A percentile compares a stretch with the other conserved stretches of the same genome.
Conservation (phyloP, 352 stramenopile genomes). For the Phytopythium cucurbitacearum region DNA sequence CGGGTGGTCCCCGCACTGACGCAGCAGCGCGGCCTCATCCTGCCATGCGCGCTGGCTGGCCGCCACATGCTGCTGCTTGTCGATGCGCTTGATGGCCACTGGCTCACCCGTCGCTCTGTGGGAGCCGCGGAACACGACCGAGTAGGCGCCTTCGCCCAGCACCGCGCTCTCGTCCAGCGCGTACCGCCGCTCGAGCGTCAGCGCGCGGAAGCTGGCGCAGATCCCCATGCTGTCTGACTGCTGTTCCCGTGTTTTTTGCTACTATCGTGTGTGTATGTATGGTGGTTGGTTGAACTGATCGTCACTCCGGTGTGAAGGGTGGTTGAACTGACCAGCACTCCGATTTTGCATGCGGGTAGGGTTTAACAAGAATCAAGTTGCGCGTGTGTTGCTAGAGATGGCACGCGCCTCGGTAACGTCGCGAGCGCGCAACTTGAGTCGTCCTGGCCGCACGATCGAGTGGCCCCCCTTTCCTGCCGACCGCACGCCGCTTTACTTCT, state of each 20-base stretch:
- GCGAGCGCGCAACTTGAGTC: conserved; percentile 1
- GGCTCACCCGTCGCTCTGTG: conserved; percentile 22
- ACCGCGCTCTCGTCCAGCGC: conserved; percentile 35
- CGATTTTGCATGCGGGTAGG: not conserved
- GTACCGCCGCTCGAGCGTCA: conserved; percentile 29
- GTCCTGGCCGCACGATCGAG: conserved; percentile 5
- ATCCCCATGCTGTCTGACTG: conserved; percentile 25
- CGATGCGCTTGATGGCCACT: conserved; percentile 65
- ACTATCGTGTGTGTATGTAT: too few species aligned
- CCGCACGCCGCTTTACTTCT: not conserved
- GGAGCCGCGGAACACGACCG: conserved; percentile 40
- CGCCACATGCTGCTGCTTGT: conserved; percentile 21
- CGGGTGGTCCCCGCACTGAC: conserved; percentile 38
- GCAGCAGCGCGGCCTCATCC: conserved; percentile 45
- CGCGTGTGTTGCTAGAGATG: not conserved
- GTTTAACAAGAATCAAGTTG: not conserved
- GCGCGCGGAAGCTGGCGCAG: conserved; percentile 32
- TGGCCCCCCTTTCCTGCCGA: conserved; percentile 1
- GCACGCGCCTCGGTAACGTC: not conserved
- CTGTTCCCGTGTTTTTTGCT: too few species aligned
- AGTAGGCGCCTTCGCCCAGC: conserved; percentile 45
- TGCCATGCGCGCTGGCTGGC: conserved; percentile 22
- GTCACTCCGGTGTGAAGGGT: not conserved
- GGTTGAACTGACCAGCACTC: conserved; percentile 2
- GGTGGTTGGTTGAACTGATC: too few species aligned